Evolutionary conservation across 2,329 filamentous ascomycete species (phyloP), one percentile per base, ranked within the genome.

Genomic region (Xylaria sp.): DNA sequence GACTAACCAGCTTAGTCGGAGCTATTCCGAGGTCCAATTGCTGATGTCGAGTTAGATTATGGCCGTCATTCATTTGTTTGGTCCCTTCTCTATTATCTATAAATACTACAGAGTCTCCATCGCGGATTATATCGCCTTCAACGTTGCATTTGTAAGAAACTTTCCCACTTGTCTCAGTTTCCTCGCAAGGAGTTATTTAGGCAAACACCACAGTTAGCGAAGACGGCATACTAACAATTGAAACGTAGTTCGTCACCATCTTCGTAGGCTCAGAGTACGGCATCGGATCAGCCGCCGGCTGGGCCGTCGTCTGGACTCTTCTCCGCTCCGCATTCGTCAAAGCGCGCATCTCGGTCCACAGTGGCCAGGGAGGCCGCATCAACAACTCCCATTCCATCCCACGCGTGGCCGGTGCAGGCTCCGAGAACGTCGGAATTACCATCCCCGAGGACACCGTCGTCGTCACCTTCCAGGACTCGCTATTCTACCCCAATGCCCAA

Each of bases 101-200:
- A 80, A 81, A 15, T 90, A 88, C 78, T 91, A 88, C 87, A 86
- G 85, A 69, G 86, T 87, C 1, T 90, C 87, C 0, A 81, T 90
- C 3, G 85, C 87, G 15, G 89, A 91, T 76, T 90, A 90, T 71
- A 82, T 88, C 59, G 85, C 86, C 0, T 84, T 86, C 31, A 88
- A 89, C 84, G 80, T 90, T 33, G 84, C 87, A 4, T 86, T 90
- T 72, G 71, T 72, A 61, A 69, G 71, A 64, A 49, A n/a, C 11
- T 31, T 27, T 5, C 13, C 45, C 25, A 42, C 25, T 29, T 10
- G 6, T 31, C 3, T 33, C 49, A n/a, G 22, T 44, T 6, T 6
- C 17, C 42, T 44, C n/a, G 20, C 15, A 39, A 15, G 20, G 10
- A 22, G 9, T 10, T 20, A 3, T 20, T 13, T 7, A 15, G 6